Evolutionary conservation across 495 filamentous ascomycete genomes (phyloP), one percentile per base, ranked within the genome.

Genomic region (Lasiosphaeria miniovina): DNA sequence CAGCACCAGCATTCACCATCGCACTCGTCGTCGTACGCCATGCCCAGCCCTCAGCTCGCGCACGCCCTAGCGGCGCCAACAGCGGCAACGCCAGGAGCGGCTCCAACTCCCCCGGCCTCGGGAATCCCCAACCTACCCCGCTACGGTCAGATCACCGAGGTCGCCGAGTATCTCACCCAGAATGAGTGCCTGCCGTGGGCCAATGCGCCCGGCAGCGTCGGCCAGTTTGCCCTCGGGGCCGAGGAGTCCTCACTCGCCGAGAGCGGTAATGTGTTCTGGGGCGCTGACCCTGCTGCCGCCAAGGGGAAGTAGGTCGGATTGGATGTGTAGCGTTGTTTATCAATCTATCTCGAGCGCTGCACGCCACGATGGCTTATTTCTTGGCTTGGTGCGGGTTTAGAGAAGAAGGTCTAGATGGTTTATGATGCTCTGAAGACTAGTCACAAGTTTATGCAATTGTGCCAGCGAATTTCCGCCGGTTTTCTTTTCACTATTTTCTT

Each of bases 211-310:
- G 76, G 76, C 3, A 74, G 74, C 14, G 65, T 77, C 4, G 70
- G 72, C 49, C 68, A 70, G 53, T 79, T 79, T 58, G 69, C 76
- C 38, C 70, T 73, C 57, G 76, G 76, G n/a, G 58, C 63, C 6
- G 65, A 70, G 48, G 54, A 66, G 17, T 6, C 63, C 32, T 32
- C 52, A 9, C 55, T 62, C 40, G 11, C 49, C 34, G 69, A 66
- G 8, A 61, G 15, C 12, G 69, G 69, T 38, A 69, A 69, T 38
- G 35, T 58, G 9, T 71, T 68, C 15, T 70, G 67, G 67, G 67
- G 63, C 4, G 43, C 61, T 6, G 65, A 68, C 57, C 36, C 65
- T 0, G 68, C 65, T 33, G 4, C 8, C 0, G 32, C n/a, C 3
- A 8, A 11, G 3, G 4, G 57, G n/a, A 36, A 49, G 48, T 46